Evolutionary conservation across 2,329 filamentous ascomycete genomes (phyloP), one percentile per base, ranked within the genome.

Genomic region (Mycogone perniciosa): DNA sequence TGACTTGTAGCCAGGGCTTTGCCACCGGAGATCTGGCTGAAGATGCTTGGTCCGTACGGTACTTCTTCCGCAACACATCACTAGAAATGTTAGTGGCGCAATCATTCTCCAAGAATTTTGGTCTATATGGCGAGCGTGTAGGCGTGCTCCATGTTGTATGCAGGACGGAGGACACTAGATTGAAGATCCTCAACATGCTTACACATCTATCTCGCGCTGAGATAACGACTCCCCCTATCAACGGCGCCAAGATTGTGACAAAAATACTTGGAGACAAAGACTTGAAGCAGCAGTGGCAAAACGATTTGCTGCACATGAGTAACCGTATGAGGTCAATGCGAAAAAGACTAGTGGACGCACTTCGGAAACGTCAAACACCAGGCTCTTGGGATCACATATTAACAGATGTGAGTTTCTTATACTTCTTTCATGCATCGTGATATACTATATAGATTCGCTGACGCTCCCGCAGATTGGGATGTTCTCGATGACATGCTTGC

Each of bases 321-420:
- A 13, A 20, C 20, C 44, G 48, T 27, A 35, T 54, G 44, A 42
- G 26, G 7, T 29, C 45, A 63, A 96, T 95, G 90, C 82, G 90
- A 55, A 81, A 79, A 63, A 80, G 79, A 2, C 72, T 96, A 29
- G 20, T 27, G n/a, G 46, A 42, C n/a, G 60, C 45, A 20, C 30
- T 71, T 5, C 46, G 58, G 33, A 52, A 52, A 20, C 49, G 57
- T 9, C 50, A 48, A 6, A 63, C 59, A 3, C 57, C 58, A 4
- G 65, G 65, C 34, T 37, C 34, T n/a, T 37, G 34, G 34, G 20
- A 20, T 20, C 20, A 20, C 20, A 3, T 20, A 20, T 20, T 20
- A 20, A 20, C 20, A 20, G 20, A 20, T 20, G 20, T 20, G 20
- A 20, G 20, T 20, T 20, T 20, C 20, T 20, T 20, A 3, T 20